Evolutionary conservation across 2,329 filamentous ascomycete species (phyloP), one percentile per base, ranked within the genome.

Genomic region (Aureobasidium namibiae): DNA sequence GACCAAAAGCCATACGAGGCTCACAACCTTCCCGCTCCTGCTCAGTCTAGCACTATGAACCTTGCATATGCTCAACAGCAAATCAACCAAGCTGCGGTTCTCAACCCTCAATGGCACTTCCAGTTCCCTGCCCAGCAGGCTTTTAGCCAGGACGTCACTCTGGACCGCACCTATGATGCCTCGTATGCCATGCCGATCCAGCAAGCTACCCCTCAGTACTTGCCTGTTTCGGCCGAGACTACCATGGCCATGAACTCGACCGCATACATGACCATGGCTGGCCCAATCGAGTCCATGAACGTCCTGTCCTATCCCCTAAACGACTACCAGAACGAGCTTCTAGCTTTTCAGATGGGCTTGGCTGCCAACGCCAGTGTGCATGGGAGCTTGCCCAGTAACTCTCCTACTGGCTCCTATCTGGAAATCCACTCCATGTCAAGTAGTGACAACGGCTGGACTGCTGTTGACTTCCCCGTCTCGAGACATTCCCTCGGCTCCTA

Each of bases 341-440:
- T 87, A 48, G 67, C 68, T 58, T 65, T 63, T 39, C 69, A 72
- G 63, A 73, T 74, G 73, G 75, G 81, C 24, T 80, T 79, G 65
- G 74, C 76, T 45, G 60, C 68, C 26, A 71, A 73, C 38, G 74
- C 78, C 62, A 78, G 80, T 38, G 68, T 69, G 45, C 65, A 67
- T 34, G 69, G 72, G 18, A 77, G 74, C 63, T 67, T 78, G 10
- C 71, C 73, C 11, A 75, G 73, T 70, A 86, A 83, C 67, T 92
- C 89, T 38, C 89, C 89, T 1, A 89, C 86, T 1, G 86, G 88
- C 66, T 89, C 87, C 31, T 92, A 90, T 72, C 77, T 96, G 48
- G 92, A 96, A 73, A 89, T 95, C 34, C 77, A 92, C 52, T 96
- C 92, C 7, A 78, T 96, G 44, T 90, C 90, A n/a, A 82, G 82